phyloP scores from a whole-genome alignment of 1,139 yeast species.

The Geotrichum aggregatum region DNA sequence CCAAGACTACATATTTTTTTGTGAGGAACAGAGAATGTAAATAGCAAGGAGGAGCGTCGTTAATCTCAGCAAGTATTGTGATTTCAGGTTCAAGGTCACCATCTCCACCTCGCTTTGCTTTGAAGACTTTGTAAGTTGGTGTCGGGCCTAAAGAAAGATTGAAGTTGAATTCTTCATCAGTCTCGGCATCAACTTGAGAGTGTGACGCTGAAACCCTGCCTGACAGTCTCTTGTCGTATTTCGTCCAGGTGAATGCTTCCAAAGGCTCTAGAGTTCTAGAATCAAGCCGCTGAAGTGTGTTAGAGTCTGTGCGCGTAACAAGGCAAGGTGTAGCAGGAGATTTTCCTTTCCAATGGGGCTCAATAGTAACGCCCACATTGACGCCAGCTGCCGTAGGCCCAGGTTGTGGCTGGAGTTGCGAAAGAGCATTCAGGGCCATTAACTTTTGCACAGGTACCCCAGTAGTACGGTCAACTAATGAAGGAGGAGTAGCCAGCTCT shows the following conservation, averaged over 20 bases:
- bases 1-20: conserved; percentile 22
- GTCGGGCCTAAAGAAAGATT: conserved; percentile 19
- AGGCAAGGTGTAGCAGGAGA: conserved; percentile 9
- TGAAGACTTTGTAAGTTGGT: conserved; percentile 22
- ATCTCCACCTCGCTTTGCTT: conserved; percentile 10
- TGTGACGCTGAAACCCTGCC: conserved; percentile 24
- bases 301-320: conserved; percentile 23
- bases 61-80: conserved; percentile 20
- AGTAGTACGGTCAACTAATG: neutral
- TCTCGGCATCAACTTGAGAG: conserved; percentile 22
- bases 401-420: neutral
- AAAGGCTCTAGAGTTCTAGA: conserved; percentile 23
- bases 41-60: conserved; percentile 20
- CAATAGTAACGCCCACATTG: conserved; percentile 24
- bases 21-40: conserved; percentile 24
- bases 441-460: neutral
- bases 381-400: conserved; percentile 1
- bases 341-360: conserved; percentile 22
- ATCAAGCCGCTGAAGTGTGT: conserved; percentile 19
- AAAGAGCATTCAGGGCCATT: conserved; percentile 2
- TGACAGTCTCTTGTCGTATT: conserved; percentile 13
- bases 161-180: conserved; percentile 24
- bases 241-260: conserved; percentile 20
- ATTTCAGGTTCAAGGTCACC: conserved; percentile 10
- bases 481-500: neutral